Evolutionary conservation across 2,329 filamentous ascomycete species (phyloP).

Genomic region (Epichloe coenophiala): DNA sequence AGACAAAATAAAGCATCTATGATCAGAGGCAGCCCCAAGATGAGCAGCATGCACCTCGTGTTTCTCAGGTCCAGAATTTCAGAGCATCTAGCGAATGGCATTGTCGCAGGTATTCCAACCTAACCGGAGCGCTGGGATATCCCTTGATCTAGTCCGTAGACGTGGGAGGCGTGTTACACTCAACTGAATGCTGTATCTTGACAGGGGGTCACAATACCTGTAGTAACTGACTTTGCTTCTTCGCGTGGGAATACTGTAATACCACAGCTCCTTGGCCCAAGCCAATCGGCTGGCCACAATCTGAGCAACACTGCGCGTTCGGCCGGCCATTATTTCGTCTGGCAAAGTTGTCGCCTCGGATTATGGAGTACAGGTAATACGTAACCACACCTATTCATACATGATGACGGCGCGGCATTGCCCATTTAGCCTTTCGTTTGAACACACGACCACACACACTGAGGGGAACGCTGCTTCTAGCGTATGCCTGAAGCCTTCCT

Average conservation of each 20-base stretch:
- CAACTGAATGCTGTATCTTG: not conserved
- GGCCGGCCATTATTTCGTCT: not conserved
- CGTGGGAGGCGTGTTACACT: slow-evolving; percentile 1
- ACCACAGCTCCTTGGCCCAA: not conserved
- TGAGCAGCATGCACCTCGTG: not conserved
- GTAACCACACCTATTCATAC: no score
- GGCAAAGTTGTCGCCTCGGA: not conserved
- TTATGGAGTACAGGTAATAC: no score
- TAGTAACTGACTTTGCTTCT: not conserved
- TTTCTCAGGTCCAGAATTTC: not conserved
- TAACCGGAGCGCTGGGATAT: slow-evolving; percentile 2
- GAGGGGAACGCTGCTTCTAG: not conserved
- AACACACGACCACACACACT: no score
- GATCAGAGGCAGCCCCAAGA: not conserved
- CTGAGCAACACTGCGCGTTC: not conserved
- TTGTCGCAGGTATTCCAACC: not conserved
- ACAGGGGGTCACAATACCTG: not conserved
- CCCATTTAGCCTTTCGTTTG: no score
- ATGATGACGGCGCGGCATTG: no score
- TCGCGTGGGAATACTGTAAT: not conserved
- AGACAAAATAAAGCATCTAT: not conserved
- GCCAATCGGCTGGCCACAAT: not conserved
- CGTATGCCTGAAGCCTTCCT: not conserved
- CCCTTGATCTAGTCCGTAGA: not conserved
- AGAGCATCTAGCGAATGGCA: not conserved